Evolutionary conservation across 2,329 filamentous ascomycete species (phyloP), one percentile per base, ranked within the genome.

Genomic region (Cladosporium colombiae): DNA sequence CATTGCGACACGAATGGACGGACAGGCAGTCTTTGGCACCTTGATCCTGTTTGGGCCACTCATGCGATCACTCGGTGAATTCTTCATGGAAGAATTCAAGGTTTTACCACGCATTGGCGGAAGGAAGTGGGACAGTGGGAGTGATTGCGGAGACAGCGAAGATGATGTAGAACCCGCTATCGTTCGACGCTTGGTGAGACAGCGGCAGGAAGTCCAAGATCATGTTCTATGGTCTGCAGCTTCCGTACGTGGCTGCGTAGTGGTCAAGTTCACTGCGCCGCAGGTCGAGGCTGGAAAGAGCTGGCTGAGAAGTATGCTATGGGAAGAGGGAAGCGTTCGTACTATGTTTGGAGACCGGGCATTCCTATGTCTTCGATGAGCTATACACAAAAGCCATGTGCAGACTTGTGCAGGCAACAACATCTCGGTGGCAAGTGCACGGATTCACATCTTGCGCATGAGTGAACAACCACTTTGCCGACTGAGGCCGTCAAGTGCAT

Each of bases 211-310:
- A 76, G 83, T 79, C 67, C 74, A 78, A 11, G 81, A 84, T 58
- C 85, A 85, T 18, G 78, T 96, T 3, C 81, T 94, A 3, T 97
- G 93, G 92, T 93, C 92, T 29, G 91, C 91, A 14, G 91, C 93
- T 16, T 85, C 85, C 29, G 88, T 96, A 37, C 85, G 93, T 62
- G 90, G 92, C 4, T 97, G 94, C 74, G 89, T 95, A 3, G 84
- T 97, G 29, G 90, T 98, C 71, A 98, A 98, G 77, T 96, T 98
- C 76, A 92, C 91, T 1, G 91, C 93, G 1, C 84, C 83, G 64
- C 89, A 89, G 53, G 89, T 97, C 27, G 93, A 98, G 76, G 90
- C 89, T 29, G 93, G 89, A 4, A 87, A 91, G 70, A 81, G 85
- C 56, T 98, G 93, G 92, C 83, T 98, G 66, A 87, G 88, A 11